phyloP scores from a whole-genome alignment of 2,329 filamentous ascomycete species.

The Colletotrichum sojae region DNA sequence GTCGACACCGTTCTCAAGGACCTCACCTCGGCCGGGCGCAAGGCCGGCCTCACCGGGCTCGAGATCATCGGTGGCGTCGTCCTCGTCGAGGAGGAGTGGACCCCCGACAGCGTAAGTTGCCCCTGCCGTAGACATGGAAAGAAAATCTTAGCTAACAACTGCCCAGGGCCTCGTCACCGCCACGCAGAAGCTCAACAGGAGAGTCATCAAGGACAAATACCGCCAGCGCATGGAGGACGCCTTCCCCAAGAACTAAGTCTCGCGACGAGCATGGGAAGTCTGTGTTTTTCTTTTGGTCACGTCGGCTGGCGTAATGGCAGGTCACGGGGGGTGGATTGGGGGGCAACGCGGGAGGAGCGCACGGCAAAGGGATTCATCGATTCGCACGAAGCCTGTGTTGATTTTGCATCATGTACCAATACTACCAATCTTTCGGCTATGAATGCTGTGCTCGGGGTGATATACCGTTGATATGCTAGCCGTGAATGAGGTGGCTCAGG shows the following conservation, averaged over 20 bases:
- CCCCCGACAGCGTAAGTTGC: conserved; percentile 81
- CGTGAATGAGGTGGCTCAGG: neutral
- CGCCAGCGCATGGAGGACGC: conserved; percentile 65
- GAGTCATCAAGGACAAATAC: conserved; percentile 65
- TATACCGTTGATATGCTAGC: too few relatives aligned
- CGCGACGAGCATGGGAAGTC: too few relatives aligned
- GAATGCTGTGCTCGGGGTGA: too few relatives aligned
- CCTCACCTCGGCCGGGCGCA: conserved; percentile 74
- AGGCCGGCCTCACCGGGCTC: conserved; percentile 76
- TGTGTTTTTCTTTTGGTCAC: too few relatives aligned
- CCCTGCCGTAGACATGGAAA: too few relatives aligned
- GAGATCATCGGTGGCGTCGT: conserved; percentile 85
- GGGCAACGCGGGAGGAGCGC: neutral
- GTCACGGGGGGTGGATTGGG: neutral
- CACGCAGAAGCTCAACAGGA: conserved; percentile 73
- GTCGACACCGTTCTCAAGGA: conserved; percentile 75
- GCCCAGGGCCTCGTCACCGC: conserved; percentile 71
- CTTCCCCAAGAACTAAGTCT: conserved; percentile 45
- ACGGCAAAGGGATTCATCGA: too few relatives aligned
- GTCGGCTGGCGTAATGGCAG: conserved; percentile 2
- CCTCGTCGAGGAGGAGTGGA: conserved; percentile 89
- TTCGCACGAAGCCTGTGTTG: conserved; percentile 16
- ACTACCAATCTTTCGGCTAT: neutral
- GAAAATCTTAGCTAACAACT: conserved; percentile 39
- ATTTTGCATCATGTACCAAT: conserved; percentile 1